Evolutionary conservation across 768 basidiomycete species (phyloP), one percentile per base, ranked within the genome.

Genomic region (Suillus fuscotomentosus): DNA sequence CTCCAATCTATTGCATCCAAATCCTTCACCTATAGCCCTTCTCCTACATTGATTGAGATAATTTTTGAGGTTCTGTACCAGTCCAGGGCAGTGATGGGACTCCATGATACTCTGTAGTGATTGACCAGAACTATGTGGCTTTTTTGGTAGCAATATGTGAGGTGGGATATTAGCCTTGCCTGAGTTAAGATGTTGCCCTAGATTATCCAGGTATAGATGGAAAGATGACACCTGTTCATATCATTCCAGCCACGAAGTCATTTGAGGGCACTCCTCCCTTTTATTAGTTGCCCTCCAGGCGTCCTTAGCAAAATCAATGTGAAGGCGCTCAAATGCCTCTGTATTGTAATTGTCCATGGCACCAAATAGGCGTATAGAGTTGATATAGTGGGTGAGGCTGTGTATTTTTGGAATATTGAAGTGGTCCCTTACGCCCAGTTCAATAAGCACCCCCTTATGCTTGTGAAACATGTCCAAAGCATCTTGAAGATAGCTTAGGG

Each of bases 281-380:
- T 62, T 63, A 63, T 80, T 82, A 0, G 76, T 76, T 0, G 75
- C 71, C 39, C 42, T 31, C 57, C 77, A 82, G 0, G 76, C 78
- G 20, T 78, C 72, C 64, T 83, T 81, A 0, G 78, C 72, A 10
- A 75, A 68, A 55, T 81, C 76, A 53, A 82, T 82, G 3, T 27
- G 27, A 27, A 27, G 47, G 10, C 61, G 60, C 20, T 72, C 69
- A n/a, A 66, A 66, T 0, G 60, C 54, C 51, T 72, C 72, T 0
- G 79, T 82, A 61, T 79, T 78, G 68, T 71, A 80, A 63, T 78
- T 78, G 60, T 82, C 79, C 0, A 75, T 70, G 0, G 78, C 73
- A 3, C 82, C 82, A 54, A 71, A 72, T 3, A 61, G 43, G 24
- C 66, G 6, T 15, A 66, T 68, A 13, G 50, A 63, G 6, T 59